Evolutionary conservation across 1,139 yeast genomes (phyloP).

Genomic region (Keqinozyma sinolaborantium): DNA sequence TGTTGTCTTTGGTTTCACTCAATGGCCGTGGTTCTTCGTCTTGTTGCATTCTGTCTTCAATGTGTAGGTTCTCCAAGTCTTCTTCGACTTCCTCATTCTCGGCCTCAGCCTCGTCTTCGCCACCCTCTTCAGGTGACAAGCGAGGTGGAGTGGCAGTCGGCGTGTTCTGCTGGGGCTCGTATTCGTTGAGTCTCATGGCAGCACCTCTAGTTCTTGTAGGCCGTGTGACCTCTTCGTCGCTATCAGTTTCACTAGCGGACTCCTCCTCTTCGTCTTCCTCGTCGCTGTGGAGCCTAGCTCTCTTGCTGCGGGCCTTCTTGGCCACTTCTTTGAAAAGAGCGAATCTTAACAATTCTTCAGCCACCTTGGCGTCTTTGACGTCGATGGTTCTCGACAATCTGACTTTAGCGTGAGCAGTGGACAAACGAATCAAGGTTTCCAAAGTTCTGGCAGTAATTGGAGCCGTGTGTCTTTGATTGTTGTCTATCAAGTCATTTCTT

Average conservation of each 20-base stretch:
- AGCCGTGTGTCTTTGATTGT: conserved; percentile 76
- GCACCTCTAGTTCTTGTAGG: conserved; percentile 17
- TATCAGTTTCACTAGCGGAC: conserved; percentile 21
- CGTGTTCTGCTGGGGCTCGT: conserved; percentile 8
- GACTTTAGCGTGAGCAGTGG: conserved; percentile 97
- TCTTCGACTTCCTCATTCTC: conserved; percentile 14
- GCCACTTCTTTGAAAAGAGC: conserved; percentile 81
- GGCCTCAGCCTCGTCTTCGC: conserved; percentile 14
- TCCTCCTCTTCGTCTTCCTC: conserved; percentile 19
- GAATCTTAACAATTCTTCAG: conserved; percentile 79
- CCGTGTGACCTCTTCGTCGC: conserved; percentile 19
- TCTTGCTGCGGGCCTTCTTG: conserved; percentile 29
- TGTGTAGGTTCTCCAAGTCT: conserved; percentile 21
- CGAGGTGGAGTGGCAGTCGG: conserved; percentile 10
- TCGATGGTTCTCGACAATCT: conserved; percentile 76
- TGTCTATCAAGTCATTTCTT: conserved; percentile 75
- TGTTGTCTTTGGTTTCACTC: conserved; percentile 18
- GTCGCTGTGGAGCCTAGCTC: conserved; percentile 23
- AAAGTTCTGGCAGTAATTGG: conserved; percentile 98
- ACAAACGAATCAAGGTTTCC: conserved; percentile 90
- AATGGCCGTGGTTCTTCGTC: conserved; percentile 22
- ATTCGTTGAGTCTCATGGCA: conserved; percentile 3
- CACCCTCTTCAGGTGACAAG: conserved; percentile 5
- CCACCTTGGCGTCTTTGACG: conserved; percentile 77
- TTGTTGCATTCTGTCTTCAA: conserved; percentile 9